A percentile compares a stretch with the other conserved stretches of the same genome.
phyloP scores from a whole-genome alignment of 768 basidiomycete species.

The Russula griseocarnosa region DNA sequence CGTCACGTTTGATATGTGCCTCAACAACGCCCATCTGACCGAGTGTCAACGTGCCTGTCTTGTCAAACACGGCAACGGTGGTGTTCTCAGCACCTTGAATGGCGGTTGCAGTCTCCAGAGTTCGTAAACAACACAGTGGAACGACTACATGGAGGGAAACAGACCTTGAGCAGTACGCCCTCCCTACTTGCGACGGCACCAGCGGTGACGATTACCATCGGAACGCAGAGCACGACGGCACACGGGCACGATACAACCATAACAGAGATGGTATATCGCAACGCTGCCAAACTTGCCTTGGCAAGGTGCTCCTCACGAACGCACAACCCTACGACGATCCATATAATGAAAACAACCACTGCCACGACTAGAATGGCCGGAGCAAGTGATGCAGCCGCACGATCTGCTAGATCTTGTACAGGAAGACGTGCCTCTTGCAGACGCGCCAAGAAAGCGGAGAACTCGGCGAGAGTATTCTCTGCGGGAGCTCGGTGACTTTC shows the following conservation, averaged over 20 bases:
- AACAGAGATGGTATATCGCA: slow-evolving; percentile 51
- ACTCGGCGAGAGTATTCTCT: slow-evolving; percentile 42
- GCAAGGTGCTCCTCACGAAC: slow-evolving; percentile 32
- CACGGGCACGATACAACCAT: slow-evolving; percentile 55
- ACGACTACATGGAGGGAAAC: not conserved
- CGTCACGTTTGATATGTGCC: slow-evolving; percentile 33
- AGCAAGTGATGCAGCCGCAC: slow-evolving; percentile 46
- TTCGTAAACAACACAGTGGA: not conserved
- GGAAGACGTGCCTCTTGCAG: slow-evolving; percentile 39
- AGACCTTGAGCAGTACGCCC: slow-evolving; percentile 36
- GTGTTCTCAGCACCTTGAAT: slow-evolving; percentile 33
- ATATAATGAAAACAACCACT: slow-evolving; percentile 37
- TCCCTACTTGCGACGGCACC: slow-evolving; percentile 35
- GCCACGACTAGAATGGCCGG: slow-evolving; percentile 46
- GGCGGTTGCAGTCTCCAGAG: slow-evolving; percentile 16
- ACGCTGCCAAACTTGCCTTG: slow-evolving; percentile 36
- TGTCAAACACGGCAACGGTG: slow-evolving; percentile 51
- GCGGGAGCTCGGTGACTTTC: slow-evolving; percentile 37
- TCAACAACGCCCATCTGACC: slow-evolving; percentile 42
- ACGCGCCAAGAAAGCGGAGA: slow-evolving; percentile 37
- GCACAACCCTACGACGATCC: slow-evolving; percentile 37
- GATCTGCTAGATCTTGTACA: slow-evolving; percentile 48
- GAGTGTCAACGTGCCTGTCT: slow-evolving; percentile 55
- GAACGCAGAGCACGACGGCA: slow-evolving; percentile 39
- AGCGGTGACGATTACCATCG: slow-evolving; percentile 38